Conservation (phyloP, 2,329 filamentous ascomycete genomes). For the Penicillium sp. region DNA sequence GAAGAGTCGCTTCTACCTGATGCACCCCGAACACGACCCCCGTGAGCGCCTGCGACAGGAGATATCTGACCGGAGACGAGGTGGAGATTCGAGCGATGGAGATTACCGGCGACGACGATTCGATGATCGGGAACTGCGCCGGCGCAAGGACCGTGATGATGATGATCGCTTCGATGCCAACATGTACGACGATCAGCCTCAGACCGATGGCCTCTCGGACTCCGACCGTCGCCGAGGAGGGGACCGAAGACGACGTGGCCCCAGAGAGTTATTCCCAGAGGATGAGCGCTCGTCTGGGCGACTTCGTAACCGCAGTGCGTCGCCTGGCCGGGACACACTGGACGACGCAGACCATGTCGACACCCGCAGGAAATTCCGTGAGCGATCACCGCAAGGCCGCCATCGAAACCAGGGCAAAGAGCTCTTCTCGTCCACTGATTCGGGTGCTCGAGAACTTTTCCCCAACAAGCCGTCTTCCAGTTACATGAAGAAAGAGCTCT, state of each 20-base stretch:
- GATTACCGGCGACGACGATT: slow-evolving; percentile 58
- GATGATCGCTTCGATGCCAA: slow-evolving; percentile 68
- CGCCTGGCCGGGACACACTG: slow-evolving; percentile 57
- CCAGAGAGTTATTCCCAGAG: slow-evolving; percentile 44
- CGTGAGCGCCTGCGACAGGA: slow-evolving; percentile 67
- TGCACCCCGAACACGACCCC: slow-evolving; percentile 86
- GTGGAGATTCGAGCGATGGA: slow-evolving; percentile 41
- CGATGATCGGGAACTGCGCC: slow-evolving; percentile 59
- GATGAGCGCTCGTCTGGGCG: slow-evolving; percentile 45
- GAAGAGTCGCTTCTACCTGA: slow-evolving; percentile 86
- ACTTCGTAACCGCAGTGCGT: slow-evolving; percentile 62
- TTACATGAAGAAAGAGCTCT: slow-evolving; percentile 60
- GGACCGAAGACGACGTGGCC: slow-evolving; percentile 33
- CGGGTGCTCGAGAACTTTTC: slow-evolving; percentile 51
- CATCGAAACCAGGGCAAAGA: slow-evolving; percentile 53
- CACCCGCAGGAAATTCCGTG: slow-evolving; percentile 44
- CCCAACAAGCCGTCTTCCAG: slow-evolving; percentile 44
- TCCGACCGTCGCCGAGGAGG: slow-evolving; percentile 32
- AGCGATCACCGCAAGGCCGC: slow-evolving; percentile 43
- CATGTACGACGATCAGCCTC: slow-evolving; percentile 75
- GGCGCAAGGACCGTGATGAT: slow-evolving; percentile 50
- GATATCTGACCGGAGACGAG: slow-evolving; percentile 48
- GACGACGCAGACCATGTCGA: slow-evolving; percentile 41
- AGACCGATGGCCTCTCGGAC: slow-evolving; percentile 29
- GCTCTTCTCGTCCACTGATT: slow-evolving; percentile 58